phyloP scores from a whole-genome alignment of 176 grass and related monocot genomes.

The Oryza rufipogon region DNA sequence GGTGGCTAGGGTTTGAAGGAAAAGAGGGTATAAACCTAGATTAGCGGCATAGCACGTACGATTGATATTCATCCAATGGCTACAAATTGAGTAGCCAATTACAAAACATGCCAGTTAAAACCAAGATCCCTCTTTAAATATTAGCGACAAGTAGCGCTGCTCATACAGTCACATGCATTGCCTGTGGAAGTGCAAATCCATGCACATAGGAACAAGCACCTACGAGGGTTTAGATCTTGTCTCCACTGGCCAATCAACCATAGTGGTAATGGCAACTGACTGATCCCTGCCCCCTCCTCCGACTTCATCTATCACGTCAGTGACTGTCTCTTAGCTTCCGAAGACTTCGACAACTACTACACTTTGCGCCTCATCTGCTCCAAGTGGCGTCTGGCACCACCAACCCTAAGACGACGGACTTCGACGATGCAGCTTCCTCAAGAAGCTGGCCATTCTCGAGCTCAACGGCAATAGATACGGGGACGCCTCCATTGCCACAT shows the following conservation, averaged over 20 bases:
- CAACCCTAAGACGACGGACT: neutral
- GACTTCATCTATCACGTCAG: neutral
- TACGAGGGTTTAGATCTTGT: no score
- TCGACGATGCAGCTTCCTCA: neutral
- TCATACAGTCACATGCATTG: no score
- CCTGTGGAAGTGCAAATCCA: neutral
- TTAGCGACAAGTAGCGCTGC: neutral
- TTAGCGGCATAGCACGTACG: neutral
- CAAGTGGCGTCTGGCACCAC: neutral
- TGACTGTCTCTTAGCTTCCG: neutral
- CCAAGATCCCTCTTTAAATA: neutral
- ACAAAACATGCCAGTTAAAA: neutral
- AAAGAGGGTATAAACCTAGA: neutral
- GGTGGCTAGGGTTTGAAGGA: neutral
- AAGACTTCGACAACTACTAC: neutral
- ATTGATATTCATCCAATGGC: neutral
- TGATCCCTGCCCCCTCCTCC: neutral
- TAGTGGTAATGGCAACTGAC: neutral
- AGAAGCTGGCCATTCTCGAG: neutral
- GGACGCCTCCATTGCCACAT: neutral
- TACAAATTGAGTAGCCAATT: neutral
- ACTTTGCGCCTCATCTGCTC: neutral
- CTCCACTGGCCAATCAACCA: no score
- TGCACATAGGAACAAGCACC: neutral
- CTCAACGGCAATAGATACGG: neutral